Percentiles rank a stretch among this genome's conserved stretches.
Conservation (phyloP, 768 basidiomycete species). For the Punctularia strigosozonata region DNA sequence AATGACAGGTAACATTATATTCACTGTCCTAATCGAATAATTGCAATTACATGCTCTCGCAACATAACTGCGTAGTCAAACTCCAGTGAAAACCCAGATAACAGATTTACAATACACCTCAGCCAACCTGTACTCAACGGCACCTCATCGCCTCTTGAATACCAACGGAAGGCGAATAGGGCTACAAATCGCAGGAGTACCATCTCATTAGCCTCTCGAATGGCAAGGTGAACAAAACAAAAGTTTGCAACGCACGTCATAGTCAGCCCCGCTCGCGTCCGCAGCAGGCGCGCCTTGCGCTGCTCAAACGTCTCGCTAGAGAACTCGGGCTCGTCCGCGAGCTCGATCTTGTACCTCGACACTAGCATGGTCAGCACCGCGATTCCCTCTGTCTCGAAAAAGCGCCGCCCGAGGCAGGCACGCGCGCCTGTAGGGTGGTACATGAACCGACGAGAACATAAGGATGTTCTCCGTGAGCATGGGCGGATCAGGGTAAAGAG, state of each 20-base stretch:
- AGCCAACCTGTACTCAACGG: too few relatives aligned
- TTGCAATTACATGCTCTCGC: too few relatives aligned
- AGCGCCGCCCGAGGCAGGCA: slow-evolving; percentile 16
- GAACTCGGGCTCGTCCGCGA: slow-evolving; percentile 40
- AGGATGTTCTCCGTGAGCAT: neutral
- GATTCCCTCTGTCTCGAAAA: slow-evolving; percentile 37
- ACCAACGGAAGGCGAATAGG: slow-evolving; percentile 21
- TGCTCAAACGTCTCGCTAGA: slow-evolving; percentile 33
- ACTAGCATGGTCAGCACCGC: slow-evolving; percentile 35
- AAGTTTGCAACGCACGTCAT: slow-evolving; percentile 39
- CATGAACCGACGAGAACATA: too few relatives aligned
- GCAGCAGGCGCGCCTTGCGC: slow-evolving; percentile 29
- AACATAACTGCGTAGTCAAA: too few relatives aligned
- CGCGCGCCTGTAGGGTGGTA: slow-evolving; percentile 5
- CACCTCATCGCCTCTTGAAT: slow-evolving; percentile 23
- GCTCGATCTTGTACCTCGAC: slow-evolving; percentile 29
- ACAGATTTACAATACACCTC: too few relatives aligned
- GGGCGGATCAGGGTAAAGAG: neutral
- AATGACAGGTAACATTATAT: too few relatives aligned
- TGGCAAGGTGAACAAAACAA: slow-evolving; percentile 4
- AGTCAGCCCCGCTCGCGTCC: slow-evolving; percentile 24
- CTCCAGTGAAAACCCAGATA: too few relatives aligned
- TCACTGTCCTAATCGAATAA: too few relatives aligned
- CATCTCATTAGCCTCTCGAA: neutral
- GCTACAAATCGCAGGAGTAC: slow-evolving; percentile 11